Base-by-base conservation (phyloP, 768 basidiomycete genomes). In the Tylopilus subfusipes region DNA sequence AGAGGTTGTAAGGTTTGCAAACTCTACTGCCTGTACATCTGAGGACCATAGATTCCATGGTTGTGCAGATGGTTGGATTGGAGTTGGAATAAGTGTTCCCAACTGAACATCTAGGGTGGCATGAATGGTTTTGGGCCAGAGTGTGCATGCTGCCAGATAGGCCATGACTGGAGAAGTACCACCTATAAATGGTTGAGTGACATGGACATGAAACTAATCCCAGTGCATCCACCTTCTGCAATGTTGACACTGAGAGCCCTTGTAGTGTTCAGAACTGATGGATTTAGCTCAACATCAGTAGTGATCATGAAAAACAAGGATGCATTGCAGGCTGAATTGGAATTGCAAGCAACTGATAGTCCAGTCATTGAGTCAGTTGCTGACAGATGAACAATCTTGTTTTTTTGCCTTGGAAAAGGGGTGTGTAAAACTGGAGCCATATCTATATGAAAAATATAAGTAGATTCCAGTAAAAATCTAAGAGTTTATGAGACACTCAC, bases 31-130 rank as follows among this genome's bases (percentile, higher is more conserved):
- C 11, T 30, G 30, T 5, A 30, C 2, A 30, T 30, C 22, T 54
- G 48, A 43, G n/a, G 52, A n/a, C 45, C 49, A 64, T 7, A 61
- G 8, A 1, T 50, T 29, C 63, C 62, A 63, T 10, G 34, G 2
- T 31, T 25, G 18, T 31, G 16, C 9, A 14, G 3, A 12, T 18
- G 16, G 21, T 21, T 13, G 33, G 16, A 9, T n/a, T 48, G 34
- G 36, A 36, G 1, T 25, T 48, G 43, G 40, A 43, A 9, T n/a
- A 14, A 63, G 29, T 18, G 19, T 43, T 2, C 25, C 30, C 22
- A 44, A 21, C 10, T 46, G 54, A 38, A 48, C 8, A 16, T 64
- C 45, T 4, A 64, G 16, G 1, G n/a, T 57, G 5, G 42, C 48
- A 42, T n/a, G 13, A 6, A 2, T 18, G 6, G 43, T 5, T 30